A percentile compares a stretch with the other conserved stretches of the same genome.
These are phyloP conservation scores for Licmophora abbreviata DNA, from an alignment of 108 stramenopile species.

Conservation along the genomic window DNA sequence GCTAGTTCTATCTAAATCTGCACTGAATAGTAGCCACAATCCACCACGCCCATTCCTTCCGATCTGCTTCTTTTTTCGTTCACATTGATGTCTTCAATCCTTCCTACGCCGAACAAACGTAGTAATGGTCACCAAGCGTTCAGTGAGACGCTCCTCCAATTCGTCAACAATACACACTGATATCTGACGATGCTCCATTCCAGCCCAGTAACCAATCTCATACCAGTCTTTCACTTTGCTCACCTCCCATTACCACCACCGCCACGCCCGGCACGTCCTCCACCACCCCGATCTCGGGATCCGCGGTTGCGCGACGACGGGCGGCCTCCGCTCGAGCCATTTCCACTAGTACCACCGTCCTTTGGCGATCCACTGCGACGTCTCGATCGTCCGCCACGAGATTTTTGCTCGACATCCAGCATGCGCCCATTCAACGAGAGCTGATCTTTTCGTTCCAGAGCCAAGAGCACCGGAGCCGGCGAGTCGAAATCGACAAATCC, in stretches of 20 bases:
- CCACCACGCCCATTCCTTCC: no score
- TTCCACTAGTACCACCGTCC: slow-evolving; percentile 13
- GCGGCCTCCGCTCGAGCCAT: slow-evolving; percentile 11
- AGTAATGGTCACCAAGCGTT: no score
- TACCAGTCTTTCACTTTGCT: no score
- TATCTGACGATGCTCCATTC: no score
- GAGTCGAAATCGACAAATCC: slow-evolving; percentile 84
- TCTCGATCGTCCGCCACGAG: slow-evolving; percentile 16
- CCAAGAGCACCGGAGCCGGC: slow-evolving; percentile 52
- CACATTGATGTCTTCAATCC: no score
- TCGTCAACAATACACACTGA: no score
- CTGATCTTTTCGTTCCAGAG: slow-evolving; percentile 30
- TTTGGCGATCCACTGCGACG: neutral
- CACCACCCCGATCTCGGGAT: slow-evolving; percentile 11
- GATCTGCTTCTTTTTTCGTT: no score
- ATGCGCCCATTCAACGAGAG: slow-evolving; percentile 32
- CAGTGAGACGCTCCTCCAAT: no score
- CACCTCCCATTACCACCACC: slow-evolving; percentile 11
- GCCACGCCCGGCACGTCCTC: slow-evolving; percentile 11
- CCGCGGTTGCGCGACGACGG: slow-evolving; percentile 4
- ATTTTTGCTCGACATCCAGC: slow-evolving; percentile 48
- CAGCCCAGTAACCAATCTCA: no score
- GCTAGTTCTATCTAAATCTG: no score
- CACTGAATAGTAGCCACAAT: no score
- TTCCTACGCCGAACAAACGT: no score